These are phyloP conservation scores for Yamadazyma aaseri DNA, from an alignment of 1,139 yeast species.

Conservation along the genomic window DNA sequence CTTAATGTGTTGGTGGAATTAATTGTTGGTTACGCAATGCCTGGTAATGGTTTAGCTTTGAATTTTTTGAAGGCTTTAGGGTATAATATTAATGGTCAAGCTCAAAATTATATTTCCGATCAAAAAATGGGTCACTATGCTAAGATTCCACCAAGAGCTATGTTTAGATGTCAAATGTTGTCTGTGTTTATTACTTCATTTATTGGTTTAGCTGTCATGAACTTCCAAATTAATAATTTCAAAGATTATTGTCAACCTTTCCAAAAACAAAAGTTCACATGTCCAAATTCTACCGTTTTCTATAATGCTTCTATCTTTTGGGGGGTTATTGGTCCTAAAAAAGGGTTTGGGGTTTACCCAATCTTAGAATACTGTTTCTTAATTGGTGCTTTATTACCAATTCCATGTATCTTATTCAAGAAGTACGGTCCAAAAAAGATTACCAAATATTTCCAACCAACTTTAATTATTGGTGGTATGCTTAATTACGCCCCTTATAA, in stretches of 20 bases:
- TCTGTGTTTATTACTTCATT: conserved; percentile 39
- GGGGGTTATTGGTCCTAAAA: conserved; percentile 62
- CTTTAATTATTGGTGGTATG: conserved; percentile 39
- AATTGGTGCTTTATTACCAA: conserved; percentile 48
- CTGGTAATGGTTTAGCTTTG: conserved; percentile 61
- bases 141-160: conserved; percentile 57
- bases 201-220: conserved; percentile 50
- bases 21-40: conserved; percentile 60
- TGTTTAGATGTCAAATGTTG: conserved; percentile 57
- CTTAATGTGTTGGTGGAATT: conserved; percentile 60
- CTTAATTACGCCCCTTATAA: conserved; percentile 54
- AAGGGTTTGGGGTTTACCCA: conserved; percentile 53
- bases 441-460: conserved; percentile 39
- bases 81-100: conserved; percentile 58
- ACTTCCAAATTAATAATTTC: conserved; percentile 43
- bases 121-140: conserved; percentile 62
- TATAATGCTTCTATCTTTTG: conserved; percentile 53
- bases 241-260: conserved; percentile 41
- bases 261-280: conserved; percentile 43
- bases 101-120: conserved; percentile 52
- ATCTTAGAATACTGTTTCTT: conserved; percentile 48
- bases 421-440: conserved; percentile 26
- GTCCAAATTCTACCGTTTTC: conserved; percentile 46
- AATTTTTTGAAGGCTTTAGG: conserved; percentile 61
- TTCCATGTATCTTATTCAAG: conserved; percentile 39